phyloP scores from a whole-genome alignment of 2,329 filamentous ascomycete genomes.

The Sporothrix protearum region DNA sequence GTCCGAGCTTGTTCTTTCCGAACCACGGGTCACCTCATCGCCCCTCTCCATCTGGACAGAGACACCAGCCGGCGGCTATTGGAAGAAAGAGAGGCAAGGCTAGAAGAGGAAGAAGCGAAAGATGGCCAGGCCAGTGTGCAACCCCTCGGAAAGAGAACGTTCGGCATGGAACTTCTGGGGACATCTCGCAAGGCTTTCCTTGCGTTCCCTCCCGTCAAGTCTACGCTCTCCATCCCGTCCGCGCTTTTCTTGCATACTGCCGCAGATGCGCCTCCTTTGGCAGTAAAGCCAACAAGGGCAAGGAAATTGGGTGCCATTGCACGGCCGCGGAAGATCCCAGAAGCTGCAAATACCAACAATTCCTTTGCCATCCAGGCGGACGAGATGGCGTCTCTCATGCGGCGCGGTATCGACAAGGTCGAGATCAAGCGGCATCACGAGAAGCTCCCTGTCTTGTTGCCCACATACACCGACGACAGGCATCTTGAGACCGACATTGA shows the following conservation, averaged over 20 bases:
- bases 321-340: neutral
- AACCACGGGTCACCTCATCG: slow-evolving; percentile 46
- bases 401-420: slow-evolving; percentile 45
- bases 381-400: slow-evolving; percentile 48
- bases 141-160: slow-evolving; percentile 15
- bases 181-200: slow-evolving; percentile 43
- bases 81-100: neutral
- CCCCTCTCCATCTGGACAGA: slow-evolving; percentile 35
- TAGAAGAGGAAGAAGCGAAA: neutral
- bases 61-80: slow-evolving; percentile 4
- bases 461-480: slow-evolving; percentile 30
- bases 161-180: slow-evolving; percentile 23
- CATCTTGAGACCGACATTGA: slow-evolving; percentile 34
- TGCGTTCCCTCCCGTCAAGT: slow-evolving; percentile 47
- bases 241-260: slow-evolving; percentile 48
- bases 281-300: neutral
- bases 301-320: neutral
- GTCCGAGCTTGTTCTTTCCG: slow-evolving; percentile 59
- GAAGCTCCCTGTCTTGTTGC: slow-evolving; percentile 37
- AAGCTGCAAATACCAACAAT: slow-evolving; percentile 36
- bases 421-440: slow-evolving; percentile 44
- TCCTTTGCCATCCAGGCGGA: slow-evolving; percentile 46
- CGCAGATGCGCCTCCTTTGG: slow-evolving; percentile 27
- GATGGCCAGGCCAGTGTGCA: neutral
- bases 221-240: slow-evolving; percentile 49